Conservation (phyloP, 2,329 filamentous ascomycete genomes). For the Oidium heveae region DNA sequence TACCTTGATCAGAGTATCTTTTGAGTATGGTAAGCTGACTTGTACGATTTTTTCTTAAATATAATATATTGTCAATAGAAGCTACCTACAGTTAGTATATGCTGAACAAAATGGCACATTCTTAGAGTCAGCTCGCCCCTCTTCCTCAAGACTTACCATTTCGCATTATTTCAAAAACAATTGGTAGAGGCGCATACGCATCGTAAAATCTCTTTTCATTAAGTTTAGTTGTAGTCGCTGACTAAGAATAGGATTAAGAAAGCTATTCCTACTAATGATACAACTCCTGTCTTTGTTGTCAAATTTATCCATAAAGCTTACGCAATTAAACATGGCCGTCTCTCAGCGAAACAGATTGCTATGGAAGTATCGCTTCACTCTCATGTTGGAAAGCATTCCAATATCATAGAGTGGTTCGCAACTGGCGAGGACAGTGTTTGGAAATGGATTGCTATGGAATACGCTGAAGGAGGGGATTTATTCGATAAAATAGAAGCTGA, state of each 20-base stretch:
- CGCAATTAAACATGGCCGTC: constrained; percentile 65
- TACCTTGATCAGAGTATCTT: constrained; percentile 1
- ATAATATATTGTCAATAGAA: too few species aligned
- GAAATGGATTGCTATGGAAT: constrained; percentile 98
- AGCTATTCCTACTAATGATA: constrained; percentile 45
- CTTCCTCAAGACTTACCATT: constrained; percentile 72
- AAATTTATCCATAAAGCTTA: constrained; percentile 98
- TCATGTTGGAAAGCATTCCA: constrained; percentile 67
- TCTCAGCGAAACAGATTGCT: constrained; percentile 68
- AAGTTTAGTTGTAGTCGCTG: constrained; percentile 3
- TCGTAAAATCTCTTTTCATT: constrained; percentile 34
- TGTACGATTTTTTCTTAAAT: constrained; percentile 7
- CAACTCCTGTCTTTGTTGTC: constrained; percentile 69
- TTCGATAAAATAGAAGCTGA: constrained; percentile 99
- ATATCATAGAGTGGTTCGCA: constrained; percentile 82
- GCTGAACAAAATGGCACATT: constrained; percentile 11
- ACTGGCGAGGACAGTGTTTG: constrained; percentile 66
- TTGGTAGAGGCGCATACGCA: constrained; percentile 89
- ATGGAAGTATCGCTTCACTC: constrained; percentile 83
- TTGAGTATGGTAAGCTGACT: constrained; percentile 7
- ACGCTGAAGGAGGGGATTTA: constrained; percentile 79
- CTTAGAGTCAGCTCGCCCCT: constrained; percentile 72
- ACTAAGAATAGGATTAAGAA: constrained; percentile 37
- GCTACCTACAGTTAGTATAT: too few species aligned
- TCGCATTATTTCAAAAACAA: constrained; percentile 83